Conservation (phyloP, 2,329 filamentous ascomycete species). For the Neophaeococcomyces aloes region DNA sequence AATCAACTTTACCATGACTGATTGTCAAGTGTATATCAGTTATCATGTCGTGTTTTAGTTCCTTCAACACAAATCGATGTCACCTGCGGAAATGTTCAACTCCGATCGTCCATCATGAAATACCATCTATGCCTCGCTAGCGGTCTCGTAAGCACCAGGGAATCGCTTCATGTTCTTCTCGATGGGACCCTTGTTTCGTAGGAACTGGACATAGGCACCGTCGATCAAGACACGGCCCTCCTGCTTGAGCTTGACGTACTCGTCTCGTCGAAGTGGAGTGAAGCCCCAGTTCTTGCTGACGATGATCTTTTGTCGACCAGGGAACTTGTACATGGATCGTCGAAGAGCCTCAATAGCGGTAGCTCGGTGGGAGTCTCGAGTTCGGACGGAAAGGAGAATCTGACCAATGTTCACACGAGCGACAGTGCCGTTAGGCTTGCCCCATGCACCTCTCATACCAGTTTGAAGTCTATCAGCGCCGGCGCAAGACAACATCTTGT, state of each 20-base stretch:
- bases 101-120: background rate
- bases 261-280: constrained; percentile 93
- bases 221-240: constrained; percentile 90
- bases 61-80: no score
- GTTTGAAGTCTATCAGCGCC: constrained; percentile 99
- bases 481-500: constrained; percentile 99
- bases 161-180: constrained; percentile 84
- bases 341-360: constrained; percentile 96
- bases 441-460: constrained; percentile 99
- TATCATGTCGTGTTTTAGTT: background rate
- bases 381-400: constrained; percentile 95
- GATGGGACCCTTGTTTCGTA: constrained; percentile 81
- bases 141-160: constrained; percentile 65
- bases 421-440: constrained; percentile 97
- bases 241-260: constrained; percentile 93
- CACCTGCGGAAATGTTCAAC: background rate
- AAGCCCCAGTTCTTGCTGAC: constrained; percentile 99
- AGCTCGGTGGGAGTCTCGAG: constrained; percentile 85
- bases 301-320: constrained; percentile 99
- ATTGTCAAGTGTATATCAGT: background rate
- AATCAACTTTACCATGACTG: background rate
- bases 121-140: constrained; percentile 34
- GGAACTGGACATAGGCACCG: constrained; percentile 99
- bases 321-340: constrained; percentile 99
- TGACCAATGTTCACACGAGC: constrained; percentile 99